Percentiles rank a stretch among this genome's conserved stretches.
These are phyloP conservation scores for Basipetospora chlamydospora DNA, from an alignment of 2,329 filamentous ascomycete genomes.

Conservation along the genomic window DNA sequence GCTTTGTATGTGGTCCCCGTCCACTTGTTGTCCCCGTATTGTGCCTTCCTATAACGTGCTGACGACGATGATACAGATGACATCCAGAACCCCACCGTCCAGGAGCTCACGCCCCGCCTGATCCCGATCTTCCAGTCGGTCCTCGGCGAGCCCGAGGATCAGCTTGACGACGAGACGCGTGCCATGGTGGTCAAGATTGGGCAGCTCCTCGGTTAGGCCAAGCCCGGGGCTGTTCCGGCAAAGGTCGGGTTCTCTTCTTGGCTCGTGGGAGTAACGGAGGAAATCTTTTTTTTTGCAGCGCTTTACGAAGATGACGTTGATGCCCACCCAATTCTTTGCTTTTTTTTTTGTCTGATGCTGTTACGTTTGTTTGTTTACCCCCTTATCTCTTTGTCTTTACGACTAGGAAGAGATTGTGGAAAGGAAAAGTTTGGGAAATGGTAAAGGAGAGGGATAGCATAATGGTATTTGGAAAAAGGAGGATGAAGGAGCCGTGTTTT, in stretches of 20 bases:
- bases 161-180: constrained; percentile 60
- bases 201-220: constrained; percentile 25
- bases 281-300: no score
- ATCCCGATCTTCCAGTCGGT: constrained; percentile 61
- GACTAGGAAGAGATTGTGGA: no score
- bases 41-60: background rate
- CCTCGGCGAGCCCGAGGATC: constrained; percentile 55
- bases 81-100: constrained; percentile 52
- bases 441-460: no score
- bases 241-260: background rate
- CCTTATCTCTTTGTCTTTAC: constrained; percentile 23
- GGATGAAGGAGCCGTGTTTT: no score
- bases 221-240: constrained; percentile 16
- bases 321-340: no score
- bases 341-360: no score
- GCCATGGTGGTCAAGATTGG: constrained; percentile 51
- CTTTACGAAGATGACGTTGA: constrained; percentile 14
- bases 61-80: constrained; percentile 33
- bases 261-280: no score
- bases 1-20: constrained; percentile 47
- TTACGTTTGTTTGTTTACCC: no score
- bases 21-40: background rate
- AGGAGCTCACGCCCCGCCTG: constrained; percentile 54
- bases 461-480: no score
- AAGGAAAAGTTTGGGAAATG: no score